These are phyloP conservation scores for Exophiala sideris DNA, from an alignment of 2,329 filamentous ascomycete genomes.

Conservation along the genomic window DNA sequence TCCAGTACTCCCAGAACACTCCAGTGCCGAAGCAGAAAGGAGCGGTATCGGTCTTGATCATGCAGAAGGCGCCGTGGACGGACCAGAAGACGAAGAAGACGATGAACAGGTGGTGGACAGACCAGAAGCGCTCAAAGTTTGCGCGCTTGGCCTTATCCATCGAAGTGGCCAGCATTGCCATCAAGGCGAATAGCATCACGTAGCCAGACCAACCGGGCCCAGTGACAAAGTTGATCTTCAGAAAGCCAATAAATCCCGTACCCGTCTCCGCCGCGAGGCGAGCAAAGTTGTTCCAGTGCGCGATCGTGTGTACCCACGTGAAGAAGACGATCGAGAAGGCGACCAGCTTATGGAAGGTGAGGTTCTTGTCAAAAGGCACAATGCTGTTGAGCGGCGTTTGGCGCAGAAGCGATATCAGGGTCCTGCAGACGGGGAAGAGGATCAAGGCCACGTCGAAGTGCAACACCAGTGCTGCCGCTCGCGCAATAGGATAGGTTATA, in stretches of 20 bases:
- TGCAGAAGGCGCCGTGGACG: slow-evolving; percentile 84
- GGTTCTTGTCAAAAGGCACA: slow-evolving; percentile 61
- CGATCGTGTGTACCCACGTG: slow-evolving; percentile 80
- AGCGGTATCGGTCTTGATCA: slow-evolving; percentile 80
- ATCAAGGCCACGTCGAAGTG: slow-evolving; percentile 80
- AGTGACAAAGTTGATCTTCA: slow-evolving; percentile 72
- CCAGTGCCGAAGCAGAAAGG: slow-evolving; percentile 74
- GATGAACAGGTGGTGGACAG: slow-evolving; percentile 83
- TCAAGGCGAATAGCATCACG: slow-evolving; percentile 74
- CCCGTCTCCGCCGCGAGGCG: slow-evolving; percentile 71
- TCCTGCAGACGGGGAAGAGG: slow-evolving; percentile 69
- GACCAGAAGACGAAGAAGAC: slow-evolving; percentile 89
- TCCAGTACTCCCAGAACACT: slow-evolving; percentile 88
- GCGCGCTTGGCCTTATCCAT: slow-evolving; percentile 73
- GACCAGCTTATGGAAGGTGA: slow-evolving; percentile 76
- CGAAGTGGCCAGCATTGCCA: slow-evolving; percentile 74
- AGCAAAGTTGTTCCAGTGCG: slow-evolving; percentile 84
- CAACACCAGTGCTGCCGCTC: slow-evolving; percentile 70
- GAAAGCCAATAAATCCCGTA: slow-evolving; percentile 72
- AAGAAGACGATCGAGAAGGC: slow-evolving; percentile 89
- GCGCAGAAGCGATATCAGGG: slow-evolving; percentile 74
- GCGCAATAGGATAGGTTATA: slow-evolving; percentile 71
- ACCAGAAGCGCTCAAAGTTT: slow-evolving; percentile 89
- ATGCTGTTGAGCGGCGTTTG: slow-evolving; percentile 82
- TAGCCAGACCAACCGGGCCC: slow-evolving; percentile 85